These are phyloP conservation scores for Saccharomyces uvarum DNA, from an alignment of 1,139 yeast genomes.

Conservation along the genomic window DNA sequence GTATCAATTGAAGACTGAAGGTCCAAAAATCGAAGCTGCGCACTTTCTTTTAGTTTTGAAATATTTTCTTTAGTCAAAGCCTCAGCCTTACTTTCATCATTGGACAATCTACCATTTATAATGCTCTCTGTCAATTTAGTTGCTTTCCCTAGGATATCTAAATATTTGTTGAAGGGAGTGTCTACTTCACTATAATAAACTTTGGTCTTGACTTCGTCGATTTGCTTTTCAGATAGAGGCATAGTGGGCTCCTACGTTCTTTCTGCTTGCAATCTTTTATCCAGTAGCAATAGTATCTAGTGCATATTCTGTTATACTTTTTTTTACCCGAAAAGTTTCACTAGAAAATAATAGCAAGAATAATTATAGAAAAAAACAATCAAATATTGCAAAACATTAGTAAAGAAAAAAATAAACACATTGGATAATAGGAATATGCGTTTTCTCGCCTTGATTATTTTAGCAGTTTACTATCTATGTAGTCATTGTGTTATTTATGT, in stretches of 20 bases:
- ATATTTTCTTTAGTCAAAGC: constrained; percentile 10
- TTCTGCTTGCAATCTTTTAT: neutral
- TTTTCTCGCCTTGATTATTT: neutral
- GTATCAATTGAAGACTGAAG: constrained; percentile 20
- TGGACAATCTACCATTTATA: constrained; percentile 15
- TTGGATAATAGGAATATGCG: neutral
- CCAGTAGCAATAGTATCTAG: neutral
- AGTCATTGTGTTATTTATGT: neutral
- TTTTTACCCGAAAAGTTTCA: neutral
- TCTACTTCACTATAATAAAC: constrained; percentile 24
- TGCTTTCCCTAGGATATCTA: constrained; percentile 16
- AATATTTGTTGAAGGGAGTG: constrained; percentile 19
- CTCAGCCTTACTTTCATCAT: constrained; percentile 5
- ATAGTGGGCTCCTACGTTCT: constrained; percentile 4
- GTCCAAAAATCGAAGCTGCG: constrained; percentile 19
- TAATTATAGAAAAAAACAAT: neutral
- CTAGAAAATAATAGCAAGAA: neutral
- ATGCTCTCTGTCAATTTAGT: constrained; percentile 14
- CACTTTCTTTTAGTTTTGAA: constrained; percentile 10
- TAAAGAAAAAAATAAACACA: neutral
- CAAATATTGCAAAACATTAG: neutral
- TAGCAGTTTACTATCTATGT: neutral
- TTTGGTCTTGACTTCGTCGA: constrained; percentile 19
- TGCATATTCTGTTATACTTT: neutral
- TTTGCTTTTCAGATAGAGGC: constrained; percentile 13